A percentile compares a stretch with the other conserved stretches of the same genome.
These are phyloP conservation scores for Quercus lobata DNA, from an alignment of 331 rosid species.

Conservation along the genomic window DNA sequence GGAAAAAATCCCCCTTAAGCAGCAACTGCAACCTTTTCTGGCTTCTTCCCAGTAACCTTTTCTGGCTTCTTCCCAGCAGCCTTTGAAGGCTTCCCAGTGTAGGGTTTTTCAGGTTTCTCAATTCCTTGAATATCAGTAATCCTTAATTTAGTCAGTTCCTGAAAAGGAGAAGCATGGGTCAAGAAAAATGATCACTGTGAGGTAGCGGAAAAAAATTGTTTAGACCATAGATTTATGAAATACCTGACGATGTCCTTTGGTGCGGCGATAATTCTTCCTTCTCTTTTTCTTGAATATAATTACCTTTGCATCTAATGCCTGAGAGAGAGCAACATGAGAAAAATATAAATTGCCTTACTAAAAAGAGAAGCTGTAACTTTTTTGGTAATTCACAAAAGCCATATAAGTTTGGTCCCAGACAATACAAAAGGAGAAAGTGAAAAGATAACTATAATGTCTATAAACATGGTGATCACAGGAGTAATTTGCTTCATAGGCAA, in stretches of 20 bases:
- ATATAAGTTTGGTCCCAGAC: neutral
- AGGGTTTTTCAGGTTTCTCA: conserved; percentile 45
- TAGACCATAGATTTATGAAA: conserved; percentile 13
- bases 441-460: neutral
- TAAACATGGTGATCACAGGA: neutral
- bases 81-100: conserved; percentile 47
- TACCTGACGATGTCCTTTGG: conserved; percentile 98
- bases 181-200: neutral
- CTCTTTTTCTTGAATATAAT: conserved; percentile 89
- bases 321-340: neutral
- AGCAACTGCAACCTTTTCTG: conserved; percentile 53
- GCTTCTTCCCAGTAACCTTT: conserved; percentile 62
- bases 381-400: neutral
- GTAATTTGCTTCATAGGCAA: neutral
- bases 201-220: neutral
- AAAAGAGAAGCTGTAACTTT: neutral
- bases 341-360: neutral
- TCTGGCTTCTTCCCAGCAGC: conserved; percentile 50
- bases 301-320: conserved; percentile 93
- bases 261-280: conserved; percentile 90
- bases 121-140: conserved; percentile 85
- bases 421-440: neutral
- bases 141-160: conserved; percentile 95
- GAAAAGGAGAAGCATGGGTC: conserved; percentile 24
- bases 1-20: too few relatives aligned